Percentiles rank a stretch among this genome's conserved stretches.
Conservation (phyloP, 2,329 filamentous ascomycete genomes). For the Monilinia fructigena region DNA sequence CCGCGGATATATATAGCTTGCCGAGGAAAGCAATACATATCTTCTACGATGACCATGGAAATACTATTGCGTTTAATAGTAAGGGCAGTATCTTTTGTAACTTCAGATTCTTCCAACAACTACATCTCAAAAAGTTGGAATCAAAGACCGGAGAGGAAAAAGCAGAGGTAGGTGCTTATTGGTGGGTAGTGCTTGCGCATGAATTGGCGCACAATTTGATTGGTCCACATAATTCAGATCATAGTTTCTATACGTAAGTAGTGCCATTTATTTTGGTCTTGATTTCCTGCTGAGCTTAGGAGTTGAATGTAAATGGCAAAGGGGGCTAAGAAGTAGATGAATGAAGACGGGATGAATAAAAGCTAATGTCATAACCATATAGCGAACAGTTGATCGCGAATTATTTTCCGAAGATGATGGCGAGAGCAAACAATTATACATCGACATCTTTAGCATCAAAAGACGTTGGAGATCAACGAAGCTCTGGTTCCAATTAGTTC, state of each 20-base stretch:
- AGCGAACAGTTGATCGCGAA: conserved; percentile 75
- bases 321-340: not conserved
- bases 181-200: conserved; percentile 95
- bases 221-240: conserved; percentile 69
- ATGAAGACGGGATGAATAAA: not conserved
- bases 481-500: not conserved
- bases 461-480: not conserved
- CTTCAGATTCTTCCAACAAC: conserved; percentile 76
- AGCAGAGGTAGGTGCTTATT: conserved; percentile 75
- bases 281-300: not conserved
- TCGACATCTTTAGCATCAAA: not conserved
- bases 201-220: conserved; percentile 95
- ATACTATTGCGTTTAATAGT: conserved; percentile 89
- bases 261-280: conserved; percentile 8
- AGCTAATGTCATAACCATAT: not conserved
- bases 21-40: conserved; percentile 71
- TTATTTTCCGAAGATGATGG: conserved; percentile 71
- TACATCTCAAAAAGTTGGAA: conserved; percentile 61
- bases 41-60: conserved; percentile 76
- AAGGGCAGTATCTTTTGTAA: conserved; percentile 92
- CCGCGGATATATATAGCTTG: conserved; percentile 71
- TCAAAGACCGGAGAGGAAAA: conserved; percentile 47
- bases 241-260: conserved; percentile 76
- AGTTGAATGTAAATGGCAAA: not conserved
- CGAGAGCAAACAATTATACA: conserved; percentile 28